phyloP scores from a whole-genome alignment of 2,329 filamentous ascomycete species.

The Fusarium succisae region DNA sequence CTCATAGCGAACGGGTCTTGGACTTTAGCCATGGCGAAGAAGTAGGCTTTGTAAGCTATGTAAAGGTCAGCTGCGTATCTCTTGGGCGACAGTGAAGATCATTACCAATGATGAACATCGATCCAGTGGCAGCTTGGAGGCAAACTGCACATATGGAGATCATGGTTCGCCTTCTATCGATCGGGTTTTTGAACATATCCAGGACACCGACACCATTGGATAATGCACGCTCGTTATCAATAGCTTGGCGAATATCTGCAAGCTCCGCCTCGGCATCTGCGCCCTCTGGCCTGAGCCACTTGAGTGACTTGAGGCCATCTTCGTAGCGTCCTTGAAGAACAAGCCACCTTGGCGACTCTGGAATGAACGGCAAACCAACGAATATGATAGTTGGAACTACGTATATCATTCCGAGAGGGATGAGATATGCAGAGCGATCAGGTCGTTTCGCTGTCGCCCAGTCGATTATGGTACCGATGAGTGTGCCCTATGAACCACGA shows the following conservation, averaged over 20 bases:
- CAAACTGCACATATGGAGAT: constrained; percentile 30
- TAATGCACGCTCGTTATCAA: constrained; percentile 19
- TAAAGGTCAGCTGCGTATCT: neutral
- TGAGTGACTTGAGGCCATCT: constrained; percentile 24
- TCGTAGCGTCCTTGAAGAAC: constrained; percentile 34
- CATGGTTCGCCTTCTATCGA: constrained; percentile 29
- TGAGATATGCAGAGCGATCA: constrained; percentile 34
- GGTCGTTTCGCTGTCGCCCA: constrained; percentile 35
- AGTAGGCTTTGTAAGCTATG: constrained; percentile 38
- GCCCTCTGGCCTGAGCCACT: constrained; percentile 20
- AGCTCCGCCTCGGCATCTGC: constrained; percentile 24
- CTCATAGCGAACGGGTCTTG: constrained; percentile 37
- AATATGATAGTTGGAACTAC: constrained; percentile 24
- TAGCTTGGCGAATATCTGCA: constrained; percentile 24
- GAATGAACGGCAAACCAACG: constrained; percentile 25
- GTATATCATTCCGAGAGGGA: constrained; percentile 35
- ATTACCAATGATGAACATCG: constrained; percentile 39
- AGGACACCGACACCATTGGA: constrained; percentile 18
- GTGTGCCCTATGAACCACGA: constrained; percentile 11
- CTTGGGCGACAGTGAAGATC: fast-evolving
- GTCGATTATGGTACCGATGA: constrained; percentile 36
- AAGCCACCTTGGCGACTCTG: constrained; percentile 37
- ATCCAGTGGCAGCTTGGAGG: constrained; percentile 34
- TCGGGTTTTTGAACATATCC: constrained; percentile 34
- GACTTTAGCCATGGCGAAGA: constrained; percentile 37